Percentiles rank a stretch among this genome's conserved stretches.
Evolutionary conservation across 768 basidiomycete genomes (phyloP).

Genomic region (Agaricus bisporus): DNA sequence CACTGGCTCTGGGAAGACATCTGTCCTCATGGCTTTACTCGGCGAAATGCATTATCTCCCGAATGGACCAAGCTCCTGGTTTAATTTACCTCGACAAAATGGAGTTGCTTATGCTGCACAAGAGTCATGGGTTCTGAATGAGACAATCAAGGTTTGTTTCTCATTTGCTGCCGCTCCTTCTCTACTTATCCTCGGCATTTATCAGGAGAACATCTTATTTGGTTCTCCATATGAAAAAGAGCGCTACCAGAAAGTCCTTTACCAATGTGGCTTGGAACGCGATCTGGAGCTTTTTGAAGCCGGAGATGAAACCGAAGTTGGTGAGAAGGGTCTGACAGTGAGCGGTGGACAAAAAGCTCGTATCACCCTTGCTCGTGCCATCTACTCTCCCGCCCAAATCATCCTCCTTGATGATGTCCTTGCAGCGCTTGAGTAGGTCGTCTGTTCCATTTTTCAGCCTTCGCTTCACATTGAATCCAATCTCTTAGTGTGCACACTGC

Average conservation of each 20-base stretch:
- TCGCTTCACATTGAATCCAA: neutral
- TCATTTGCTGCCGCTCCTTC: neutral
- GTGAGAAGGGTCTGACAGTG: conserved; percentile 59
- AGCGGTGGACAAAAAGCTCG: conserved; percentile 38
- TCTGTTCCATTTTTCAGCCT: neutral
- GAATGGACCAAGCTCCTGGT: conserved; percentile 47
- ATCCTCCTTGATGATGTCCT: conserved; percentile 70
- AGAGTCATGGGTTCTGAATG: conserved; percentile 77
- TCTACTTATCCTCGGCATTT: neutral
- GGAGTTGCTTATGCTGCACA: conserved; percentile 76
- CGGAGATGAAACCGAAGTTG: conserved; percentile 62
- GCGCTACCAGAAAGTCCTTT: conserved; percentile 65
- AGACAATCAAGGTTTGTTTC: conserved; percentile 49
- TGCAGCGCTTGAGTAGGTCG: conserved; percentile 45
- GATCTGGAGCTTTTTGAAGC: conserved; percentile 64
- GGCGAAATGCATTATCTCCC: conserved; percentile 63
- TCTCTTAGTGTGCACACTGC: conserved; percentile 62
- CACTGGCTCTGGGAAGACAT: conserved; percentile 57
- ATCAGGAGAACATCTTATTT: conserved; percentile 68
- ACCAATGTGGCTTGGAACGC: conserved; percentile 64
- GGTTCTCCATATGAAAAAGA: conserved; percentile 66
- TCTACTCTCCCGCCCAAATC: conserved; percentile 47
- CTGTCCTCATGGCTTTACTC: conserved; percentile 56
- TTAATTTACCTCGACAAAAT: conserved; percentile 52
- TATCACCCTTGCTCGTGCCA: conserved; percentile 36